These are phyloP conservation scores for Malus hybrid DNA, from an alignment of 331 rosid species.

Conservation along the genomic window DNA sequence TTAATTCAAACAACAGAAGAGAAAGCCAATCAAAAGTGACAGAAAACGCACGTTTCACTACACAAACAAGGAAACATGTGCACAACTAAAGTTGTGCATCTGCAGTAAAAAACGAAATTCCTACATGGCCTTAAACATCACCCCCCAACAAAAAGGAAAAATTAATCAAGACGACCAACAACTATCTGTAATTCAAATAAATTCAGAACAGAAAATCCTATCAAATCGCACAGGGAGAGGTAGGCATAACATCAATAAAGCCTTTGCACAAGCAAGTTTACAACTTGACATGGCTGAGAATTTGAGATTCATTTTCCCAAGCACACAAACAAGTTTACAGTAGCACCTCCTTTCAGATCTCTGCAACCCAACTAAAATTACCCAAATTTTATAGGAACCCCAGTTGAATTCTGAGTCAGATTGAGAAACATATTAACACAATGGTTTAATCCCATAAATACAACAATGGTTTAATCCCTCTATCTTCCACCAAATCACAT, in stretches of 20 bases:
- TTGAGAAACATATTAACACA: too few relatives aligned
- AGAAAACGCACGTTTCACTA: background rate
- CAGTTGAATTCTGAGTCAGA: too few relatives aligned
- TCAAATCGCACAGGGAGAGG: background rate
- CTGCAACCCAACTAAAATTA: too few relatives aligned
- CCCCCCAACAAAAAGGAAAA: background rate
- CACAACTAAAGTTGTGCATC: background rate
- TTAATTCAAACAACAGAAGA: constrained; percentile 14
- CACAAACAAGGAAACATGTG: background rate
- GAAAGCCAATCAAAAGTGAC: background rate
- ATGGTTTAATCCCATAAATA: background rate
- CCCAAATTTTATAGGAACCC: too few relatives aligned
- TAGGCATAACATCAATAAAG: too few relatives aligned
- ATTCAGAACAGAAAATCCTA: background rate
- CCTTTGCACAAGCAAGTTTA: background rate
- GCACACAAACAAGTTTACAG: background rate
- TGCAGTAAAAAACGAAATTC: background rate
- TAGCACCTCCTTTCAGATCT: too few relatives aligned
- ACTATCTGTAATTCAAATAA: background rate
- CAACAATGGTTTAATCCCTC: background rate
- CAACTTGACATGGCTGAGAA: background rate
- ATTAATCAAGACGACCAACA: background rate
- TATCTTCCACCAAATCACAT: background rate
- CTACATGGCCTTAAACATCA: background rate
- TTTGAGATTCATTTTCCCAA: background rate